Conservation (phyloP, 345 rosid species). For the Aegle marmelos region DNA sequence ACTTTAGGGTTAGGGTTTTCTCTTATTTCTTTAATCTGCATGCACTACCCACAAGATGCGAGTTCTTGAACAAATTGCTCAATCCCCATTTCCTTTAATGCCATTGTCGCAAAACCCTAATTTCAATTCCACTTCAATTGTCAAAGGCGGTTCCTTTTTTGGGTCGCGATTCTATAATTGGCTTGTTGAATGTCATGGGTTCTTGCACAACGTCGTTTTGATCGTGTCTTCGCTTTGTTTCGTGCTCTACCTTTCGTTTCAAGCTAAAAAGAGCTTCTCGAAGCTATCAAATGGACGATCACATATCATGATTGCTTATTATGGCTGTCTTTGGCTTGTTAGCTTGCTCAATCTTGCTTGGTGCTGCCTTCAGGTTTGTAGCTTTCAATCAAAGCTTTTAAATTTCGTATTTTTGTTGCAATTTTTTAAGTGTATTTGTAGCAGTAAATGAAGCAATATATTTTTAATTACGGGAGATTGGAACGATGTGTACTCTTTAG, state of each 20-base stretch:
- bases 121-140: constrained; percentile 10
- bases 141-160: constrained; percentile 19
- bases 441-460: background rate
- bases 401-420: background rate
- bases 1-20: background rate
- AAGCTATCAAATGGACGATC: constrained; percentile 82
- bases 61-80: constrained; percentile 19
- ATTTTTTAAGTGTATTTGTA: background rate
- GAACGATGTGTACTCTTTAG: background rate
- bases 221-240: constrained; percentile 57
- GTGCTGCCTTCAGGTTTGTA: constrained; percentile 76
- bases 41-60: constrained; percentile 21
- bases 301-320: constrained; percentile 75
- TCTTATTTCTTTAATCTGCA: background rate
- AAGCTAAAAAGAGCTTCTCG: constrained; percentile 63
- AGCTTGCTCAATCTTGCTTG: constrained; percentile 88
- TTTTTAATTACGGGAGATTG: background rate
- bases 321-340: constrained; percentile 79
- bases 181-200: constrained; percentile 80
- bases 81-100: constrained; percentile 26
- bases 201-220: constrained; percentile 62
- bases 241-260: constrained; percentile 60
- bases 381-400: background rate
- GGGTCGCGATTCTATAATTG: constrained; percentile 39
- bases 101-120: constrained; percentile 36